These are phyloP conservation scores for Eremomyces bilateralis DNA, from an alignment of 495 filamentous ascomycete species.

Conservation along the genomic window DNA sequence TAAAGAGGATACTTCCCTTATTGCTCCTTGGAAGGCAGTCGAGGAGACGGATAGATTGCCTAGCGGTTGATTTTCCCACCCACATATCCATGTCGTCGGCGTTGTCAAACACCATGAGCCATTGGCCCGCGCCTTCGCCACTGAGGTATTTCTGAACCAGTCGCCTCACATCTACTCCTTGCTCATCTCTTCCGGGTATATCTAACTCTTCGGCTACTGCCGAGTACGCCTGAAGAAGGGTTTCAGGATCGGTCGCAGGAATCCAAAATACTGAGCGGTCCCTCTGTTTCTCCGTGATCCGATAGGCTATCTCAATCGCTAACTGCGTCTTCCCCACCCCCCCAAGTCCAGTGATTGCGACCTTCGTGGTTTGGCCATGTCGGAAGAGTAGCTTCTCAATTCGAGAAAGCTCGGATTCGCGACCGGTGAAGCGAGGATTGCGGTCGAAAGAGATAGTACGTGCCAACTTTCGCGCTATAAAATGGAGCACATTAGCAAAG, in stretches of 20 bases:
- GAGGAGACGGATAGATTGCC: not conserved
- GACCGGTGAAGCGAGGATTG: no score
- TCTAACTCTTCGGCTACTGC: conserved; percentile 16
- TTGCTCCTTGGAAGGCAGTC: conserved; percentile 1
- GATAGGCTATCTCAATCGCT: conserved; percentile 25
- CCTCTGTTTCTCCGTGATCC: conserved; percentile 15
- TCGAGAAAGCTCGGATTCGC: conserved; percentile 2
- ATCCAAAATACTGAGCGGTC: conserved; percentile 31
- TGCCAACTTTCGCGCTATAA: not conserved
- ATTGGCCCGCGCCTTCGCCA: conserved; percentile 6
- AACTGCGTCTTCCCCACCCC: conserved; percentile 32
- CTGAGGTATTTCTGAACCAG: conserved; percentile 17
- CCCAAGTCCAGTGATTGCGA: no score
- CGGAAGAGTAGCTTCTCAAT: conserved; percentile 1
- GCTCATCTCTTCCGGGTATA: conserved; percentile 9
- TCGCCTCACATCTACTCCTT: conserved; percentile 1
- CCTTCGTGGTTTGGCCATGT: not conserved
- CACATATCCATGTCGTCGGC: conserved; percentile 9
- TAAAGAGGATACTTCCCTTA: conserved; percentile 4
- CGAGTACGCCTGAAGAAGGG: conserved; percentile 25
- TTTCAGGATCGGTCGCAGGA: conserved; percentile 18
- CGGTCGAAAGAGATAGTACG: no score
- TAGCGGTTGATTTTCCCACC: no score
- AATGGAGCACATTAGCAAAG: no score
- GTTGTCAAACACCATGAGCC: conserved; percentile 15